A percentile compares a stretch with the other conserved stretches of the same genome.
Conservation (phyloP, 2,329 filamentous ascomycete species). For the Colletotrichum camelliae region DNA sequence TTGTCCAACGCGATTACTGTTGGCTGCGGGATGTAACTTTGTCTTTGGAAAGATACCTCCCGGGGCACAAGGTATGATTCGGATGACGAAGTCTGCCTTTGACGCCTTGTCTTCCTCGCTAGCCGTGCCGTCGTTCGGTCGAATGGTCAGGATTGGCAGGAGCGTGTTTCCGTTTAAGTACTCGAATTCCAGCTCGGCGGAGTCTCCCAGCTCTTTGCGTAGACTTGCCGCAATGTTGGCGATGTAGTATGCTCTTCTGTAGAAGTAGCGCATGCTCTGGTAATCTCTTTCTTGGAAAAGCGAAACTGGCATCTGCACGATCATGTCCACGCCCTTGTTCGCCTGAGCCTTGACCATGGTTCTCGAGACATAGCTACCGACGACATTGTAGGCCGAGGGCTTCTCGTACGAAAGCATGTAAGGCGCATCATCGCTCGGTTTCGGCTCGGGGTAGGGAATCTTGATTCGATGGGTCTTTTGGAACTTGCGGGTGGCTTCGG, state of each 20-base stretch:
- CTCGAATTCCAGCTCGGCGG: constrained; percentile 67
- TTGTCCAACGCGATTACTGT: constrained; percentile 68
- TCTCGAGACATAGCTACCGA: constrained; percentile 83
- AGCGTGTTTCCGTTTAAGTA: constrained; percentile 76
- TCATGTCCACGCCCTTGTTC: constrained; percentile 75
- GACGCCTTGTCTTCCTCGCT: constrained; percentile 27
- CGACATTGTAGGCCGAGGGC: constrained; percentile 82
- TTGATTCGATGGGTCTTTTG: constrained; percentile 70
- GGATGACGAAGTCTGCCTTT: constrained; percentile 62
- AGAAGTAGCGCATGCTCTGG: constrained; percentile 90
- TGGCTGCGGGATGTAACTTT: constrained; percentile 74
- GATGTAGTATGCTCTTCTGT: constrained; percentile 91
- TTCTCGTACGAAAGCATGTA: constrained; percentile 83
- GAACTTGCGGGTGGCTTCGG: constrained; percentile 70
- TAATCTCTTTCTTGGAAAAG: constrained; percentile 96
- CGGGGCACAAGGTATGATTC: constrained; percentile 78
- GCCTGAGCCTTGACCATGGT: constrained; percentile 72
- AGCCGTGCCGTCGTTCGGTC: constrained; percentile 31
- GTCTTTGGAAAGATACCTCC: constrained; percentile 71
- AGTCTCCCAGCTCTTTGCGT: constrained; percentile 57
- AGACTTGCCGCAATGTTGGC: constrained; percentile 79
- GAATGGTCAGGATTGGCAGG: constrained; percentile 68
- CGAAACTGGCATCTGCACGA: constrained; percentile 80
- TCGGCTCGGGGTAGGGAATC: constrained; percentile 87
- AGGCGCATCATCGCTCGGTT: constrained; percentile 74